phyloP scores from a whole-genome alignment of 169 alveolate genomes.

The Plasmodium yoelii region DNA sequence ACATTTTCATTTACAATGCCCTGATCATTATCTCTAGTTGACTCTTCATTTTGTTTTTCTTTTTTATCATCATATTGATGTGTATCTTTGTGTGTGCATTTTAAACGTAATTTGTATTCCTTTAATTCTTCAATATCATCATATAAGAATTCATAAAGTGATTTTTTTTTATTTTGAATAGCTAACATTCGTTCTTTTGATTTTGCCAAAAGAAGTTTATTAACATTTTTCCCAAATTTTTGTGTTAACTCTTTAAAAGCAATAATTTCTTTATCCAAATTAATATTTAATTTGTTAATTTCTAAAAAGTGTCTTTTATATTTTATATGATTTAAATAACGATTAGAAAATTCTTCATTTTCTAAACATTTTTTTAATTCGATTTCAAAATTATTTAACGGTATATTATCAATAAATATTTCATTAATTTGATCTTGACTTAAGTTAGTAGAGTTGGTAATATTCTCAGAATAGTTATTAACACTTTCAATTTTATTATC shows the following conservation, averaged over 20 bases:
- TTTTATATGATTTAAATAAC: conserved; percentile 29
- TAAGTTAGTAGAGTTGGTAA: not conserved
- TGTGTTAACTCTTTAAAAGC: conserved; percentile 42
- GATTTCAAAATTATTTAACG: conserved; percentile 36
- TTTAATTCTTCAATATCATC: conserved; percentile 56
- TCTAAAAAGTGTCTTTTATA: conserved; percentile 36
- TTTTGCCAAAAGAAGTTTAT: conserved; percentile 27
- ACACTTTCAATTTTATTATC: not conserved
- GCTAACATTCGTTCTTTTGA: conserved; percentile 65
- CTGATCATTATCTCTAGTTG: not conserved
- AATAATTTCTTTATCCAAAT: conserved; percentile 35
- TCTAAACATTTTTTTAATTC: conserved; percentile 62
- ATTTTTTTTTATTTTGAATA: conserved; percentile 40
- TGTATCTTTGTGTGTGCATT: conserved; percentile 5
- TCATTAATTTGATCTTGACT: not conserved
- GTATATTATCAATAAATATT: conserved; percentile 31
- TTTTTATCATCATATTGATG: conserved; percentile 6
- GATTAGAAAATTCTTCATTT: conserved; percentile 28
- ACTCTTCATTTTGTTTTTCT: not conserved
- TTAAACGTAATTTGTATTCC: not conserved
- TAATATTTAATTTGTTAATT: conserved; percentile 20
- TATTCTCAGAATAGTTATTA: not conserved
- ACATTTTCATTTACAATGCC: not conserved
- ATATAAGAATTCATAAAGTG: conserved; percentile 25
- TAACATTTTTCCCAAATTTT: conserved; percentile 70